Evolutionary conservation across 164 flowering plant species (phyloP), one percentile per base, ranked within the genome.

Genomic region (Macadamia tetraphylla): DNA sequence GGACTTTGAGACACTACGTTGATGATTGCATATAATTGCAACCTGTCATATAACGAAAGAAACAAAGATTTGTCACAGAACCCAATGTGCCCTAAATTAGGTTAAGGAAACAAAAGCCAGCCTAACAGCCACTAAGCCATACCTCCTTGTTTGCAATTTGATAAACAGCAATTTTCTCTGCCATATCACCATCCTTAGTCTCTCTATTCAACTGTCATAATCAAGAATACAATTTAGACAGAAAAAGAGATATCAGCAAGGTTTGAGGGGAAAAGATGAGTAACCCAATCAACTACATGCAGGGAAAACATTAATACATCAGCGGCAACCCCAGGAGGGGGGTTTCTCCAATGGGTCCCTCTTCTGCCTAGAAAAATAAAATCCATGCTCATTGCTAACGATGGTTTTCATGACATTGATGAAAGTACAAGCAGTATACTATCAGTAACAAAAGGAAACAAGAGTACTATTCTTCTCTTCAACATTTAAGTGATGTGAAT

Each of bases 11-110:
- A 89, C 85, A 78, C 75, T 81, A 31, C 98, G 94, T 71, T 95
- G 99, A 85, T 95, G 99, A 76, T 95, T 95, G 77, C 99, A 95
- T 49, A 95, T 90, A 62, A 95, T 95, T 46, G 99, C 98, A 76
- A 95, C 99, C 99, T 95, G 83, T 69, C 84, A 64, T 14, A 58
- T 58, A 13, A 42, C 29, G 35, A 64, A 31, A 44, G 64, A 17
- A 60, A 64, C 14, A 68, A 58, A 30, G 57, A 48, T 35, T 35
- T 35, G 40, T 23, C 53, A 14, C 6, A 44, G 35, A 53, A 59
- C 40, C 40, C 43, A 60, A 43, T 62, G n/a, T 23, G 30, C 44
- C 30, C 30, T 14, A 0, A 0, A 60, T 17, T 31, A 52, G 9
- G 18, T 14, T 15, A 29, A n/a, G 29, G 6, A 0, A 9, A 12